phyloP scores from a whole-genome alignment of 179 eudicot genomes.

The Dionaea muscipula region DNA sequence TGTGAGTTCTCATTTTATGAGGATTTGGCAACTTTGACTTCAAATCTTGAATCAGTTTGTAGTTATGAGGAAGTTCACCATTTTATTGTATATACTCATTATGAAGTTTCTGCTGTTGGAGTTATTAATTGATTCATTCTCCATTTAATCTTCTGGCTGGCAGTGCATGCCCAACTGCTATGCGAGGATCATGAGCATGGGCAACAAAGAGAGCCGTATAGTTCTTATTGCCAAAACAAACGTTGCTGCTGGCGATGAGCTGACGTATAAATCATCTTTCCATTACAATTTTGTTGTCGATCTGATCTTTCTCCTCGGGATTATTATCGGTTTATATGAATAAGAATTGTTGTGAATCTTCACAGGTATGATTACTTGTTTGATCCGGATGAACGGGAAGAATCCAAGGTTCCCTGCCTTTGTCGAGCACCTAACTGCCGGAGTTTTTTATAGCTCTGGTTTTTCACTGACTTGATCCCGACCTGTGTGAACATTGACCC shows the following conservation, averaged over 20 bases:
- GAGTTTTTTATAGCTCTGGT: conserved; percentile 43
- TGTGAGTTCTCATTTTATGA: conserved; percentile 31
- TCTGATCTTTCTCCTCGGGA: too few species aligned
- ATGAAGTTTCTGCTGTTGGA: too few species aligned
- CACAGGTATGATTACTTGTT: conserved; percentile 77
- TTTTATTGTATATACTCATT: too few species aligned
- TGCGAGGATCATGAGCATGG: conserved; percentile 64
- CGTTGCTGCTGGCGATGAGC: conserved; percentile 61
- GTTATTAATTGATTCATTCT: neutral
- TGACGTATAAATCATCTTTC: conserved; percentile 39
- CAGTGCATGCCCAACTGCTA: conserved; percentile 95
- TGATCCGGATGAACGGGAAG: conserved; percentile 72
- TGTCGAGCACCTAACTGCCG: conserved; percentile 70
- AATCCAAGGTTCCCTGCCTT: conserved; percentile 68
- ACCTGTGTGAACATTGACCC: too few species aligned
- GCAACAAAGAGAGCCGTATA: conserved; percentile 48
- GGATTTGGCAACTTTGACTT: too few species aligned
- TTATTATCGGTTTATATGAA: too few species aligned
- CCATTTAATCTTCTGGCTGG: neutral
- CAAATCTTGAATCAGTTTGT: too few species aligned
- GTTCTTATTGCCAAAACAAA: conserved; percentile 66
- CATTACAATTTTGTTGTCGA: too few species aligned
- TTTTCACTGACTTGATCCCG: neutral
- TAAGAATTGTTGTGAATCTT: neutral
- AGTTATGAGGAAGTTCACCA: too few species aligned